phyloP scores from a whole-genome alignment of 83 land plant species.

The Diphasiastrum complanatum region DNA sequence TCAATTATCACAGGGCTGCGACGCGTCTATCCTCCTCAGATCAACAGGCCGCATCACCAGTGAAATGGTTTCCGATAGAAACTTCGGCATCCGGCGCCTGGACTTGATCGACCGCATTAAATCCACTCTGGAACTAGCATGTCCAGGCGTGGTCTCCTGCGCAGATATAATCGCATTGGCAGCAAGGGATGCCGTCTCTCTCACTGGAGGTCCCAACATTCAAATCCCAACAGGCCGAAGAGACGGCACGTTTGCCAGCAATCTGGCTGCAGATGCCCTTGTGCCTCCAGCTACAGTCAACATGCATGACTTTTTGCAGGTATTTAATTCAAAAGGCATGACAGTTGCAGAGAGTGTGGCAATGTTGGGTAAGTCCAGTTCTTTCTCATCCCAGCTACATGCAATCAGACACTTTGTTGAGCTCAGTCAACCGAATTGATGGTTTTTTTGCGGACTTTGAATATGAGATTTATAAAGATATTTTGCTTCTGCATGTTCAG shows the following conservation, averaged over 20 bases:
- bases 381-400: background rate
- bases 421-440: no score
- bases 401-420: no score
- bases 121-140: conserved; percentile 6
- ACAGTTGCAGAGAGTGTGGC: conserved; percentile 14
- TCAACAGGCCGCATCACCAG: conserved; percentile 13
- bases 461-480: no score
- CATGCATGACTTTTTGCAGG: conserved; percentile 4
- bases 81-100: conserved; percentile 11
- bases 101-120: conserved; percentile 23
- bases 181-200: conserved; percentile 9
- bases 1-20: conserved; percentile 21
- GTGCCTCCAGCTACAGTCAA: background rate
- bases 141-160: conserved; percentile 22
- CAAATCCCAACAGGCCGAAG: conserved; percentile 13
- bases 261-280: background rate
- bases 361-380: conserved; percentile 1
- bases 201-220: conserved; percentile 10
- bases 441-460: no score
- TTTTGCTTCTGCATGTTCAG: no score
- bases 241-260: conserved; percentile 10
- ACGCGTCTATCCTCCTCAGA: conserved; percentile 25
- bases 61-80: conserved; percentile 13
- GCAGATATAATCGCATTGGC: conserved; percentile 15
- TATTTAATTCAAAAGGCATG: conserved; percentile 6